Evolutionary conservation across 495 filamentous ascomycete genomes (phyloP).

Genomic region (Hyaloscypha finlandica): DNA sequence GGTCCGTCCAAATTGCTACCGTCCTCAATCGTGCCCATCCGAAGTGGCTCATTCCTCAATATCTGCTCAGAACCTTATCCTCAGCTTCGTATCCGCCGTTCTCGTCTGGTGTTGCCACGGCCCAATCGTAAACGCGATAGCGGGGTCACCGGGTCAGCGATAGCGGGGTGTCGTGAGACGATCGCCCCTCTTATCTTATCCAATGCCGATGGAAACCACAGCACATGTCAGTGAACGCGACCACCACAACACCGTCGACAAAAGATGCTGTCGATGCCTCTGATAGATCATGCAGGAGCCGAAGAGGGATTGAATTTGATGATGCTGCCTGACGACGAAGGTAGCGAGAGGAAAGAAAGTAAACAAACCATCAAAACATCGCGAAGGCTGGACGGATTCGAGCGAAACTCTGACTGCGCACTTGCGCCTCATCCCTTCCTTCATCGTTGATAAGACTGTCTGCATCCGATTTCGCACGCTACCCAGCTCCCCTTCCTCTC

Average conservation of each 20-base stretch:
- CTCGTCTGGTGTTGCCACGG: neutral
- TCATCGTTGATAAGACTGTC: neutral
- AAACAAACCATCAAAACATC: neutral
- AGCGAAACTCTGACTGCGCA: neutral
- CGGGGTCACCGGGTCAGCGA: conserved; percentile 19
- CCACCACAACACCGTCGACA: neutral
- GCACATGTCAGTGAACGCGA: neutral
- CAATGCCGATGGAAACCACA: neutral
- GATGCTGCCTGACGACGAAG: too few species aligned
- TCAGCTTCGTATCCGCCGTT: conserved; percentile 3
- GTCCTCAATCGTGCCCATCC: neutral
- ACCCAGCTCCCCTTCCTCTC: neutral
- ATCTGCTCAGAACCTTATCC: neutral
- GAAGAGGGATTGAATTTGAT: neutral
- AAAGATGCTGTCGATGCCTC: neutral
- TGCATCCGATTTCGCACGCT: neutral
- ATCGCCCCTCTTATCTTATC: conserved; percentile 11
- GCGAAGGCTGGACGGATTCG: neutral
- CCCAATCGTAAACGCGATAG: neutral
- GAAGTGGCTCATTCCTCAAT: neutral
- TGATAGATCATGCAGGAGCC: neutral
- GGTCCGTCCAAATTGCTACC: neutral
- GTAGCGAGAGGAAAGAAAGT: neutral
- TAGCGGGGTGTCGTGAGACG: conserved; percentile 17
- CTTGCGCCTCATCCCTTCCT: neutral